These are phyloP conservation scores for Tephrocybe rancida DNA, from an alignment of 768 basidiomycete species.

Conservation along the genomic window DNA sequence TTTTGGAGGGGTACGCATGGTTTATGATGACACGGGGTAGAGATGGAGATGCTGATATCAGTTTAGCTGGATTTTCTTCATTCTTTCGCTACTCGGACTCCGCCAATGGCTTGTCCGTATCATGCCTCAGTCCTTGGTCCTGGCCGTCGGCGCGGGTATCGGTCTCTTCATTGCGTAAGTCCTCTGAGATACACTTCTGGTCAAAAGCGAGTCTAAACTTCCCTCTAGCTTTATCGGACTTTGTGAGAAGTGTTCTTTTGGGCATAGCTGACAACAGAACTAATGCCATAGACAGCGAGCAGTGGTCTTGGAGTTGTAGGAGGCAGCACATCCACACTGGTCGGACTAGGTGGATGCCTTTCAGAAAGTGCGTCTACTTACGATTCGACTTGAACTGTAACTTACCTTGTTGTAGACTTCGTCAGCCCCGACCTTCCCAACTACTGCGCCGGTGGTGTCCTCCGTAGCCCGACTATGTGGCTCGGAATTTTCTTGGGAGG, in stretches of 20 bases:
- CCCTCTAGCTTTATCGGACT: slow-evolving; percentile 69
- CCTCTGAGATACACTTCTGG: not conserved
- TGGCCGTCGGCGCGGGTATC: slow-evolving; percentile 86
- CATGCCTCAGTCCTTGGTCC: slow-evolving; percentile 85
- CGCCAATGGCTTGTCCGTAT: slow-evolving; percentile 89
- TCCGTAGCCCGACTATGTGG: slow-evolving; percentile 83
- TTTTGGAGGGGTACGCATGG: slow-evolving; percentile 75
- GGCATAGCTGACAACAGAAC: not conserved
- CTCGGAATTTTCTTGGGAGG: slow-evolving; percentile 87
- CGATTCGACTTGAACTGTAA: not conserved
- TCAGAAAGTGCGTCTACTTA: slow-evolving; percentile 40
- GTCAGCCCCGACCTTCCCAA: slow-evolving; percentile 44
- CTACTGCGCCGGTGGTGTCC: slow-evolving; percentile 65
- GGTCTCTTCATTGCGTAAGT: slow-evolving; percentile 85
- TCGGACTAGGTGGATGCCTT: slow-evolving; percentile 77
- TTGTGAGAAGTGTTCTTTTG: slow-evolving; percentile 38
- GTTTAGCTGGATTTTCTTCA: slow-evolving; percentile 76
- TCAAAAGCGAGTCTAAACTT: not conserved
- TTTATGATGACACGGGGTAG: not conserved
- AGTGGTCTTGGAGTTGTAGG: slow-evolving; percentile 77
- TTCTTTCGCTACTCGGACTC: slow-evolving; percentile 78
- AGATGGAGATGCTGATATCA: not conserved
- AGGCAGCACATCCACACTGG: slow-evolving; percentile 67
- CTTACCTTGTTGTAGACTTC: slow-evolving; percentile 38
- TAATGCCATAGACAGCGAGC: slow-evolving; percentile 39